These are phyloP conservation scores for Plectranthus barbatus DNA, from an alignment of 257 asterid species.

Conservation along the genomic window DNA sequence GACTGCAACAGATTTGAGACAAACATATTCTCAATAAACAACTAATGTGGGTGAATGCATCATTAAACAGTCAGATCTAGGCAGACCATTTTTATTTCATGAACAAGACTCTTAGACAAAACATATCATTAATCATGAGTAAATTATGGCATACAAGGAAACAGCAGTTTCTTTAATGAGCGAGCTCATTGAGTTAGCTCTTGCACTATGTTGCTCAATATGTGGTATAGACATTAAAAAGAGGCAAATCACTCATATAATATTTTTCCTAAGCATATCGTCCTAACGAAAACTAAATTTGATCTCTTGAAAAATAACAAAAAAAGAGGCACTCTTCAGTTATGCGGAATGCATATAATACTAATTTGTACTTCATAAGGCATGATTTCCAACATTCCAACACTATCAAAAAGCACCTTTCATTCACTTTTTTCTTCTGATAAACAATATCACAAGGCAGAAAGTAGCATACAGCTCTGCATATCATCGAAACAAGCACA, in stretches of 20 bases:
- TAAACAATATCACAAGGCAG: slow-evolving; percentile 54
- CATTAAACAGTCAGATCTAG: neutral
- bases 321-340: neutral
- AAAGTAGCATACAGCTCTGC: slow-evolving; percentile 85
- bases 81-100: neutral
- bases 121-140: neutral
- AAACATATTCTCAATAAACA: neutral
- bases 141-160: neutral
- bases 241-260: neutral
- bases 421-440: slow-evolving; percentile 45
- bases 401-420: slow-evolving; percentile 41
- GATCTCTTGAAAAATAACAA: neutral
- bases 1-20: neutral
- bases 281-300: slow-evolving; percentile 1
- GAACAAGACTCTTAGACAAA: neutral
- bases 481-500: slow-evolving; percentile 95
- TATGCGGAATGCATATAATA: neutral
- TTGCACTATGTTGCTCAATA: neutral
- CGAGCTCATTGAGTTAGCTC: neutral
- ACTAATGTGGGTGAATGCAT: neutral
- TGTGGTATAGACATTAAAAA: neutral
- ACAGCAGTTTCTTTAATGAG: neutral
- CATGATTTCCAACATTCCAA: slow-evolving; percentile 8
- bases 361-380: neutral
- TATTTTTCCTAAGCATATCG: neutral